Evolutionary conservation across 768 basidiomycete species (phyloP).

Genomic region (Gloeophyllum trabeum): DNA sequence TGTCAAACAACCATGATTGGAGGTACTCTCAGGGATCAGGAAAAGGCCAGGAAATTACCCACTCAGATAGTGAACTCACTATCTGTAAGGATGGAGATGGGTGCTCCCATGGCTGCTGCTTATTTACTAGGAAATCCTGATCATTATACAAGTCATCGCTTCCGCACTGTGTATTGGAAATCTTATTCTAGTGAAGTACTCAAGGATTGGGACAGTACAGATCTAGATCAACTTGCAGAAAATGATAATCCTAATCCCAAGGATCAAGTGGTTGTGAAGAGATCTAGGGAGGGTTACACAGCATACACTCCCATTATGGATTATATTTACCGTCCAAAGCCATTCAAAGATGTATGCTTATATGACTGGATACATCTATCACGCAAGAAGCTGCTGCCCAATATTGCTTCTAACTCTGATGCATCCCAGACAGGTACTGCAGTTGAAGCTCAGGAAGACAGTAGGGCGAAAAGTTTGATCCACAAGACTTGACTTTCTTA

Average conservation of each 20-base stretch:
- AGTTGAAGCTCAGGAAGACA: background rate
- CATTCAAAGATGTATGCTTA: constrained; percentile 10
- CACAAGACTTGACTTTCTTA: background rate
- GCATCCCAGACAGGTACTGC: background rate
- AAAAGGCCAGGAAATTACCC: constrained; percentile 19
- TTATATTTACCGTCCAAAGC: constrained; percentile 17
- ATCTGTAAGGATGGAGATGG: constrained; percentile 24
- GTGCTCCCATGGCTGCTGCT: constrained; percentile 23
- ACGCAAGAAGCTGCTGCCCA: background rate
- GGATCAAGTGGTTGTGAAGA: constrained; percentile 7
- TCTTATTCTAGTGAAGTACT: constrained; percentile 17
- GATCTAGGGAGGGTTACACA: constrained; percentile 8
- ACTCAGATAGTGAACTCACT: constrained; percentile 25
- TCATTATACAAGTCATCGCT: constrained; percentile 25
- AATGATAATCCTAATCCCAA: background rate
- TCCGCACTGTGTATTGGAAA: constrained; percentile 22
- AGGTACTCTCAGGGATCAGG: background rate
- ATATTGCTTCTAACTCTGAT: background rate
- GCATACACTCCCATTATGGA: constrained; percentile 19
- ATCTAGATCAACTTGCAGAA: background rate
- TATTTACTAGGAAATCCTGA: constrained; percentile 26
- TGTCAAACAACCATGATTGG: constrained; percentile 13
- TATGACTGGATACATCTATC: constrained; percentile 16
- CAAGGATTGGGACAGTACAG: background rate
- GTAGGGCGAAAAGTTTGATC: no score